These are phyloP conservation scores for Gentiana dahurica DNA, from an alignment of 257 asterid genomes.

Conservation along the genomic window DNA sequence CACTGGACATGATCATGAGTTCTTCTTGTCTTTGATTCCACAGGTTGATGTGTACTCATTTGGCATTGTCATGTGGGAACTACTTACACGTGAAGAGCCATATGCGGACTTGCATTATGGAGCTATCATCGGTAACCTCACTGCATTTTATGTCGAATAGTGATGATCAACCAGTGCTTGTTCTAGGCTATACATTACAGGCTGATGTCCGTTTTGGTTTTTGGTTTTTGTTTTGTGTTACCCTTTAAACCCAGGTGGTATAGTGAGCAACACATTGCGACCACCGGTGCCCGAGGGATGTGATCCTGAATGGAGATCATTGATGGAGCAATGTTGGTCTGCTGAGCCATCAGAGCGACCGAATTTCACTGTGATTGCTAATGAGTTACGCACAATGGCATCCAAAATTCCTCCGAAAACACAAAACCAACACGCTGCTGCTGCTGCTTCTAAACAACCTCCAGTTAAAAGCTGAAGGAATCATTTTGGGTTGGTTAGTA, in stretches of 20 bases:
- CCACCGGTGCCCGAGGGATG: constrained; percentile 79
- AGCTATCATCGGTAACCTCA: constrained; percentile 67
- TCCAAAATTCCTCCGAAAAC: constrained; percentile 59
- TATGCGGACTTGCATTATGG: constrained; percentile 92
- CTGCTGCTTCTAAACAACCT: constrained; percentile 20
- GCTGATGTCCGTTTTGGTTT: too few relatives aligned
- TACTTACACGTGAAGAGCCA: constrained; percentile 95
- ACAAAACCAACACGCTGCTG: constrained; percentile 33
- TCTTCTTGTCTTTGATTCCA: background rate
- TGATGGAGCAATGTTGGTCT: constrained; percentile 97
- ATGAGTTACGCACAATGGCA: constrained; percentile 67
- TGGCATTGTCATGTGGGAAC: constrained; percentile 99
- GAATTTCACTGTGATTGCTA: constrained; percentile 62
- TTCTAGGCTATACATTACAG: background rate
- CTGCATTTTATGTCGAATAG: background rate
- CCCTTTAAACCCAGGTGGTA: constrained; percentile 50
- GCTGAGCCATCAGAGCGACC: constrained; percentile 91
- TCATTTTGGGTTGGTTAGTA: too few relatives aligned
- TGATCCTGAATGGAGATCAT: constrained; percentile 62
- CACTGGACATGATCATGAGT: background rate
- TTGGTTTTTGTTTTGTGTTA: too few relatives aligned
- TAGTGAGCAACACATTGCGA: constrained; percentile 88
- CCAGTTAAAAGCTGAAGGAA: constrained; percentile 33
- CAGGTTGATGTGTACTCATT: constrained; percentile 95
- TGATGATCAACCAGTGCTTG: background rate